phyloP scores from a whole-genome alignment of 495 filamentous ascomycete genomes.

The Cairneyella variabilis region DNA sequence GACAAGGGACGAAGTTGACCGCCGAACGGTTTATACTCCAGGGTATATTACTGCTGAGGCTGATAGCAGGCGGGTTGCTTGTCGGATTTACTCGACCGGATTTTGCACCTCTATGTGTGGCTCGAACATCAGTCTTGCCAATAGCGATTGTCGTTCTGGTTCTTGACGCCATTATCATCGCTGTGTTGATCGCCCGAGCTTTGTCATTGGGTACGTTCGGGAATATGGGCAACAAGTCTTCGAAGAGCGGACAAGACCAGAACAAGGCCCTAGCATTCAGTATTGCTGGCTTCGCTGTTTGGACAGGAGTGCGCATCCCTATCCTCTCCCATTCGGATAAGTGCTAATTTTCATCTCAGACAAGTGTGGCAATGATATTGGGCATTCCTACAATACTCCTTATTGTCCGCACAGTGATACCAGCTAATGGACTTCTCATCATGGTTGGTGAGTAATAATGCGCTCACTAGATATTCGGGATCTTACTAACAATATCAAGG shows the following conservation, averaged over 20 bases:
- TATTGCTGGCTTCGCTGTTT: conserved; percentile 40
- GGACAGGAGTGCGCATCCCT: conserved; percentile 40
- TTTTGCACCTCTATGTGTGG: conserved; percentile 45
- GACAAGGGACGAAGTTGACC: conserved; percentile 19
- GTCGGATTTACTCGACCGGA: conserved; percentile 45
- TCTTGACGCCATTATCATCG: conserved; percentile 42
- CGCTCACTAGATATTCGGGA: not conserved
- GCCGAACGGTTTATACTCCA: conserved; percentile 29
- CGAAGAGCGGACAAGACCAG: conserved; percentile 24
- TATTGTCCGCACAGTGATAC: conserved; percentile 43
- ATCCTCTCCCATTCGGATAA: not conserved
- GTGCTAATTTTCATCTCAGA: conserved; percentile 32
- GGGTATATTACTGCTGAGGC: conserved; percentile 39
- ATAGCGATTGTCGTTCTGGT: conserved; percentile 38
- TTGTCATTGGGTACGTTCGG: conserved; percentile 30
- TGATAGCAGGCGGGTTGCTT: conserved; percentile 44
- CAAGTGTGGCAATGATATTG: conserved; percentile 44
- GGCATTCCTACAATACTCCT: conserved; percentile 36
- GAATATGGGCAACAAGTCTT: conserved; percentile 12
- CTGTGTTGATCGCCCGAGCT: conserved; percentile 32
- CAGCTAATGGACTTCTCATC: conserved; percentile 42
- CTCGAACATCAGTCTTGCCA: conserved; percentile 40
- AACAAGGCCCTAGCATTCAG: conserved; percentile 37
- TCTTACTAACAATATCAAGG: conserved; percentile 23
- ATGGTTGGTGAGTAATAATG: conserved; percentile 37